phyloP scores from a whole-genome alignment of 2,329 filamentous ascomycete genomes.

The Penicillium sumatraense region DNA sequence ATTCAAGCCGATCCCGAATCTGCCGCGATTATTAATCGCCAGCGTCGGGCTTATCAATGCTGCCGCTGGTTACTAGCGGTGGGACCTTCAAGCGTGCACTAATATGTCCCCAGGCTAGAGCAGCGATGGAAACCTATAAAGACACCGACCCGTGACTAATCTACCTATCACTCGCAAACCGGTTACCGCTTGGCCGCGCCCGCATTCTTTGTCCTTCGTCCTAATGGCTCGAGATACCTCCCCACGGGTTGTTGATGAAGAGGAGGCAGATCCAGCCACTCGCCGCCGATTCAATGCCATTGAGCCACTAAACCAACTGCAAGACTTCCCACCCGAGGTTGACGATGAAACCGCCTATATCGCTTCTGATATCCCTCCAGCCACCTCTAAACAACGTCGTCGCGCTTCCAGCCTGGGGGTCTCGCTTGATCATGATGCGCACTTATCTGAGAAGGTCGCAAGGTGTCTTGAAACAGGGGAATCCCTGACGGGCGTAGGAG shows the following conservation, averaged over 20 bases:
- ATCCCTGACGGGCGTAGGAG: slow-evolving; percentile 15
- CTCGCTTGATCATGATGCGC: slow-evolving; percentile 25
- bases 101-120: slow-evolving; percentile 10
- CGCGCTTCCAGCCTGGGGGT: slow-evolving; percentile 14
- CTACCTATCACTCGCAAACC: background rate
- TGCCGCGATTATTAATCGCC: slow-evolving; percentile 26
- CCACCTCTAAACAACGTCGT: slow-evolving; percentile 20
- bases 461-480: slow-evolving; percentile 21
- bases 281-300: slow-evolving; percentile 20
- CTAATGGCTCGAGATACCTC: slow-evolving; percentile 12
- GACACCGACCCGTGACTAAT: slow-evolving; percentile 10
- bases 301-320: slow-evolving; percentile 18
- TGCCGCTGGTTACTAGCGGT: slow-evolving; percentile 11
- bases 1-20: background rate
- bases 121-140: slow-evolving; percentile 7
- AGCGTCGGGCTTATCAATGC: slow-evolving; percentile 9
- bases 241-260: slow-evolving; percentile 2
- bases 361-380: slow-evolving; percentile 15
- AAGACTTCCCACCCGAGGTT: slow-evolving; percentile 4
- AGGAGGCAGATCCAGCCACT: no score
- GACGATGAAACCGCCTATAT: background rate
- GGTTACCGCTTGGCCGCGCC: background rate
- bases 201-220: background rate
- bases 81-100: slow-evolving; percentile 4
- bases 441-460: slow-evolving; percentile 21